Conservation (phyloP, 306 rosid species). For the Begonia masoniana region DNA sequence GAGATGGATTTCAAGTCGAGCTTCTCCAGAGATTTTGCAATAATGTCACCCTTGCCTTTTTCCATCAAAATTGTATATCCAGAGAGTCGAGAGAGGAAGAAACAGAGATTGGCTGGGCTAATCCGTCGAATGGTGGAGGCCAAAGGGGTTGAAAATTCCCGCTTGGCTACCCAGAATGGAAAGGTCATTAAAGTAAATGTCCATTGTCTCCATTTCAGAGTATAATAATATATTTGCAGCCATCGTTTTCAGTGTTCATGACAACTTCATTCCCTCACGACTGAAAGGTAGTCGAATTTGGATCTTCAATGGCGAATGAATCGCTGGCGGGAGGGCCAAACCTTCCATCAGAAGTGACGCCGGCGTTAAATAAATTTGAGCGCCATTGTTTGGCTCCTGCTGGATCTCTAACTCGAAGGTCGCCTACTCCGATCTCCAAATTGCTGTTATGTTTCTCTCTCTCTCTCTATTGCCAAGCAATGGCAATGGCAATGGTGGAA, state of each 20-base stretch:
- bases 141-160: no score
- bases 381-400: slow-evolving; percentile 91
- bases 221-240: no score
- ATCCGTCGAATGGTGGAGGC: no score
- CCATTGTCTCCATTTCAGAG: no score
- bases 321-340: slow-evolving; percentile 43
- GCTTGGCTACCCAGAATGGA: no score
- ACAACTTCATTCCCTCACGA: background rate
- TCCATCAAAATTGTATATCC: slow-evolving; percentile 32
- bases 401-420: slow-evolving; percentile 81
- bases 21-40: slow-evolving; percentile 28
- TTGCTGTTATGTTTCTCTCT: no score
- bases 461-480: no score
- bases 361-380: slow-evolving; percentile 66
- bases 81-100: background rate
- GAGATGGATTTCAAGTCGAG: slow-evolving; percentile 35
- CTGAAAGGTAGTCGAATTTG: no score
- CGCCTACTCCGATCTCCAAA: slow-evolving; percentile 59
- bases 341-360: slow-evolving; percentile 59
- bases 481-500: no score
- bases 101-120: background rate
- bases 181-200: no score
- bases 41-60: slow-evolving; percentile 23
- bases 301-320: no score
- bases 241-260: background rate